Evolutionary conservation across 345 rosid genomes (phyloP).

Genomic region (Rhodamnia rubescens): DNA sequence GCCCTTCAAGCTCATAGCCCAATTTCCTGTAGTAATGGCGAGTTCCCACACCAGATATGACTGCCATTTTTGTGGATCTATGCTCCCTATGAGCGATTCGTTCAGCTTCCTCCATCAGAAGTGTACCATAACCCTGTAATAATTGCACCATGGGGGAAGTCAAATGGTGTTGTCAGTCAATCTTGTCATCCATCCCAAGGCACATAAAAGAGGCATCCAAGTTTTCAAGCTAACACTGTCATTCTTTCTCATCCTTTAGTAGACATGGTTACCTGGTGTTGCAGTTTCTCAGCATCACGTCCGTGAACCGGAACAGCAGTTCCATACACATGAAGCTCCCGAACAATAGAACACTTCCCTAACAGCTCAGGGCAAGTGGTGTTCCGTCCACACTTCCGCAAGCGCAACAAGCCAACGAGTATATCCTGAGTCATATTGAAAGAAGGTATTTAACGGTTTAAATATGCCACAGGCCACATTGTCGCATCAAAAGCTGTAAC

Average conservation of each 20-base stretch:
- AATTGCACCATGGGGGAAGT: neutral
- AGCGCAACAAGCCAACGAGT: conserved; percentile 85
- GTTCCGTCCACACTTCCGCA: conserved; percentile 80
- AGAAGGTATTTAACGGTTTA: conserved; percentile 1
- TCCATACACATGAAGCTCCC: conserved; percentile 99
- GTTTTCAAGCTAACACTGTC: neutral
- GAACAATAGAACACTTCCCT: conserved; percentile 87
- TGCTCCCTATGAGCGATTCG: conserved; percentile 71
- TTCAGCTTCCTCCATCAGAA: conserved; percentile 98
- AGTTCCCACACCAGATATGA: conserved; percentile 94
- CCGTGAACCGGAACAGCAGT: conserved; percentile 99
- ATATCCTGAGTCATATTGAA: conserved; percentile 47
- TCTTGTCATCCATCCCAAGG: neutral
- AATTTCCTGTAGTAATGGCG: conserved; percentile 90
- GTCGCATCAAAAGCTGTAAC: neutral
- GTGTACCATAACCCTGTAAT: conserved; percentile 84
- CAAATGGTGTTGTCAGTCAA: neutral
- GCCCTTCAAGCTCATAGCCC: conserved; percentile 93
- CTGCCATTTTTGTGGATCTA: conserved; percentile 70
- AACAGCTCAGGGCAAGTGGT: conserved; percentile 84
- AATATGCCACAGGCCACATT: neutral
- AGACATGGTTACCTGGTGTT: conserved; percentile 67
- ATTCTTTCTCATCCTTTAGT: neutral
- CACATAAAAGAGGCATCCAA: neutral
- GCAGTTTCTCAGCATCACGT: conserved; percentile 89